These are phyloP conservation scores for Staphylotrichum tortipilum DNA, from an alignment of 495 filamentous ascomycete genomes.

Conservation along the genomic window DNA sequence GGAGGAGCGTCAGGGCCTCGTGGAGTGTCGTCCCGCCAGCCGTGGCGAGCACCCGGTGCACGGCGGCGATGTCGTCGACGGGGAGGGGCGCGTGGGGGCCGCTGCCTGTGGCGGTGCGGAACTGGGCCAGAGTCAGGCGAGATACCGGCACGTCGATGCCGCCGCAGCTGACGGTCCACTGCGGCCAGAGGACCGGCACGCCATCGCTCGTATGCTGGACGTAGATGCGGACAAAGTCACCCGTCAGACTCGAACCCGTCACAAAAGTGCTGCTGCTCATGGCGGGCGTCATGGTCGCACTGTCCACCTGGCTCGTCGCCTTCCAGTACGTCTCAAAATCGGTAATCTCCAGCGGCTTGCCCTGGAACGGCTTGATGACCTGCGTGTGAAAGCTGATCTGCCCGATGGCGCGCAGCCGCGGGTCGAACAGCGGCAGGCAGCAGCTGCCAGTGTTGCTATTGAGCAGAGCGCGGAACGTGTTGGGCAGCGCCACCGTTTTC, in stretches of 20 bases:
- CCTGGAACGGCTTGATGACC: conserved; percentile 91
- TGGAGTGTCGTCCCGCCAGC: conserved; percentile 61
- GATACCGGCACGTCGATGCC: conserved; percentile 75
- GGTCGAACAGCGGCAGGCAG: conserved; percentile 84
- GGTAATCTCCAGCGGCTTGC: conserved; percentile 89
- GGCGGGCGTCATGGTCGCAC: conserved; percentile 25
- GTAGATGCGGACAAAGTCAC: conserved; percentile 84
- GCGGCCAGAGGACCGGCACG: conserved; percentile 76
- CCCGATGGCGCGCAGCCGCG: conserved; percentile 84
- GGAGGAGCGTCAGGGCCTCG: conserved; percentile 65
- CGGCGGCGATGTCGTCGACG: conserved; percentile 50
- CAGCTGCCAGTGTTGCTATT: conserved; percentile 67
- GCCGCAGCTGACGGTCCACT: conserved; percentile 67
- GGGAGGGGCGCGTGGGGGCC: conserved; percentile 37
- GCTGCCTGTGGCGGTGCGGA: conserved; percentile 53
- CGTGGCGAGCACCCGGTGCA: conserved; percentile 60
- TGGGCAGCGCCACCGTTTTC: conserved; percentile 82
- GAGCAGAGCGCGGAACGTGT: conserved; percentile 63
- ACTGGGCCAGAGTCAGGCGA: conserved; percentile 65
- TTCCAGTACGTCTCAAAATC: conserved; percentile 99
- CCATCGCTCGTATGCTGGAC: conserved; percentile 84
- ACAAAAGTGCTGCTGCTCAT: conserved; percentile 67
- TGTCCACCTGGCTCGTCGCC: conserved; percentile 83
- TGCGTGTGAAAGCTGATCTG: conserved; percentile 90
- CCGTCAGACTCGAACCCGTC: conserved; percentile 88